Base-by-base conservation (phyloP, 2,329 filamentous ascomycete species). In the Phaeoacremonium minimum region DNA sequence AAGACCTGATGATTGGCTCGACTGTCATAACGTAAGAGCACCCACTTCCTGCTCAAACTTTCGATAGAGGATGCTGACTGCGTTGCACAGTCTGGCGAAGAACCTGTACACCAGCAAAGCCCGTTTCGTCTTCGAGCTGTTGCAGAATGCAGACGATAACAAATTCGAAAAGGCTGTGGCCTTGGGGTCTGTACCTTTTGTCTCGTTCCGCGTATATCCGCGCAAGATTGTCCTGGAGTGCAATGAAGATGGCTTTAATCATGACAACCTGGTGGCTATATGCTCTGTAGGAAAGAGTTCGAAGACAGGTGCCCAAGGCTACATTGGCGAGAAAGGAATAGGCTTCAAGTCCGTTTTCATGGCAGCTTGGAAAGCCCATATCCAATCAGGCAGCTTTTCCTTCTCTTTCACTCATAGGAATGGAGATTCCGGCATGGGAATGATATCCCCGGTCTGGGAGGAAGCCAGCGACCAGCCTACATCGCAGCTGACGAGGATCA, bases 131-230 rank as follows among this genome's bases (percentile, higher is more conserved):
- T 68, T 73, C 20, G 72, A 77, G 46, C 47, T 77, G 1, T 58
- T 77, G 0, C 72, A 75, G 41, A 77, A 77, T 46, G 69, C 70
- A 5, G 73, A 77, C 30, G 71, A 75, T 47, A 74, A 73, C 38
- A 37, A 39, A 9, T 75, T 66, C 43, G 37, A 5, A 11, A 47
- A 30, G 13, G 53, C 56, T 1, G 15, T 29, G 5, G 42, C 35
- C 1, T 40, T 15, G 0, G 45, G 51, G 0, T 18, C 40, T 1
- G 40, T 36, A 4, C 65, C 65, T 0, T 57, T 45, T 30, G 46
- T 64, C 1, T 45, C 48, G 7, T 71, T 64, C 36, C 37, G 43
- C 9, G 41, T 75, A 1, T 50, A 57, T 5, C 50, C 59, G 0
- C 46, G 58, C 19, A 49, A 33, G 0, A 56, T 78, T 1, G 37